Percentiles rank a stretch among this genome's conserved stretches.
phyloP scores from a whole-genome alignment of 2,329 filamentous ascomycete genomes.

The Dactylellina cionopaga region DNA sequence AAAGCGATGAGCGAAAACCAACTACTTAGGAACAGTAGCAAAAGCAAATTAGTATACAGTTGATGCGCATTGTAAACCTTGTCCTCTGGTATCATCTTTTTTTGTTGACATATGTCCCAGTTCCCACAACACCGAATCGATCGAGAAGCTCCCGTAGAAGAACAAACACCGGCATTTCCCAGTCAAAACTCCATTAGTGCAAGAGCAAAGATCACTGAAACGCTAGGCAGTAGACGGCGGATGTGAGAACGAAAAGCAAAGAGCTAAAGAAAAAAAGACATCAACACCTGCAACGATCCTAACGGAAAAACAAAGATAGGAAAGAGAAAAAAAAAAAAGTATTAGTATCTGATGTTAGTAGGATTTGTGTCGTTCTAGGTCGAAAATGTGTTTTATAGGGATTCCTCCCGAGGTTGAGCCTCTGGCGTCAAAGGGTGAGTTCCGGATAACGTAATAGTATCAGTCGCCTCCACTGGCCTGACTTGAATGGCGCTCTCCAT shows the following conservation, averaged over 20 bases:
- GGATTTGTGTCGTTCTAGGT: too few relatives aligned
- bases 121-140: constrained; percentile 22
- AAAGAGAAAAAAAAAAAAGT: background rate
- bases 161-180: constrained; percentile 11
- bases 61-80: constrained; percentile 3
- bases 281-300: constrained; percentile 9
- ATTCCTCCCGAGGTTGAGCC: too few relatives aligned
- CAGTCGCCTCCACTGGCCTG: constrained; percentile 13
- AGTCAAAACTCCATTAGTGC: constrained; percentile 1
- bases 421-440: constrained; percentile 35
- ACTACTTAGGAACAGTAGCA: too few relatives aligned
- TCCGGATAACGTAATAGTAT: constrained; percentile 31
- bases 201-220: background rate
- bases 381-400: too few relatives aligned
- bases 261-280: background rate
- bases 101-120: background rate
- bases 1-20: background rate
- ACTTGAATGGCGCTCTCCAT: constrained; percentile 43
- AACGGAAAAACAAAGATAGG: background rate
- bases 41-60: constrained; percentile 7
- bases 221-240: background rate
- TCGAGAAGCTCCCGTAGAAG: background rate
- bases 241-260: background rate
- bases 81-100: background rate
- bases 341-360: background rate